phyloP scores from a whole-genome alignment of 73 alveolate species.

The Paramecium pentaurelia region DNA sequence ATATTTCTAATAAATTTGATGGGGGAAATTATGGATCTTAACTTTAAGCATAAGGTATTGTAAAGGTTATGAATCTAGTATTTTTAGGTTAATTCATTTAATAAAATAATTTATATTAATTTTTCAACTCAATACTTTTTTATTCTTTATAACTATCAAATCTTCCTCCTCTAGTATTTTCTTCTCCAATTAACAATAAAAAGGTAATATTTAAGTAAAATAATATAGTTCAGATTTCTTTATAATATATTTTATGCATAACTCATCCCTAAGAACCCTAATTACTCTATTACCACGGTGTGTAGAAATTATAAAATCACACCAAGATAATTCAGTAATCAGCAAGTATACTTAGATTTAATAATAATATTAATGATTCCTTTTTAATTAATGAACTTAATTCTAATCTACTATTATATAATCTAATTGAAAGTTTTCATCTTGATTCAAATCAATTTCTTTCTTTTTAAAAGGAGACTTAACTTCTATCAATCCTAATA shows the following conservation, averaged over 20 bases:
- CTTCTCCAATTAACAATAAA: neutral
- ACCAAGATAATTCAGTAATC: neutral
- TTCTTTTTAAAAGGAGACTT: neutral
- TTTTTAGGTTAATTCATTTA: conserved; percentile 24
- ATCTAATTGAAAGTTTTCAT: neutral
- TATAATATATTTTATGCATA: neutral
- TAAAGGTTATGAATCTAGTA: neutral
- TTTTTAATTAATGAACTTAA: neutral
- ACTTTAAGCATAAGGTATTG: neutral
- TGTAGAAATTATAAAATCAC: neutral
- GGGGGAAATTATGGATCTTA: conserved; percentile 16
- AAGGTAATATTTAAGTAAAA: neutral
- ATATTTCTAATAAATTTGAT: conserved; percentile 5
- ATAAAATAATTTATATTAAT: neutral
- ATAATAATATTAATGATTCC: neutral
- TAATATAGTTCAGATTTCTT: neutral
- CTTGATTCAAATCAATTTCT: neutral
- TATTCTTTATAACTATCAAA: neutral
- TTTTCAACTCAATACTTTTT: neutral
- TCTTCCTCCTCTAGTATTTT: neutral
- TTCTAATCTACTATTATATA: neutral
- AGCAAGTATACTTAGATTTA: neutral
- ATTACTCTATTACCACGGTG: neutral
- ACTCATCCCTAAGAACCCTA: neutral
- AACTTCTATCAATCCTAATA: neutral